These are phyloP conservation scores for Microdochium nivale DNA, from an alignment of 2,329 filamentous ascomycete genomes.

Conservation along the genomic window DNA sequence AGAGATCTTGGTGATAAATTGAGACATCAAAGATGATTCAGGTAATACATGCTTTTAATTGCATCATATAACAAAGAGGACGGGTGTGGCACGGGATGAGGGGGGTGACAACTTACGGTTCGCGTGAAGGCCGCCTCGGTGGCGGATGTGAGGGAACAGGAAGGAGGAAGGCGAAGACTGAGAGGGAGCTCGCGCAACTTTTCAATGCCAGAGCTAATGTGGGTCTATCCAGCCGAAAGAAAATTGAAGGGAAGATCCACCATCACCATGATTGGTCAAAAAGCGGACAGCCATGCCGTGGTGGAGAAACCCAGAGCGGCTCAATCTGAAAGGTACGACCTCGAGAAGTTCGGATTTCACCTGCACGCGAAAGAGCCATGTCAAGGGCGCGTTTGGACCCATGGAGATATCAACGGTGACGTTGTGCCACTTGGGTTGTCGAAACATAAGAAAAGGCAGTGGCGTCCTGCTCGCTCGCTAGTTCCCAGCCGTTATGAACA, in stretches of 20 bases:
- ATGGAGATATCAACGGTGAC: too few relatives aligned
- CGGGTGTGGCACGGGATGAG: constrained; percentile 1
- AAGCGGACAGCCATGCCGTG: neutral
- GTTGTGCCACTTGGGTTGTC: too few relatives aligned
- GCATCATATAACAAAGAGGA: constrained; percentile 37
- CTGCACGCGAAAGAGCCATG: too few relatives aligned
- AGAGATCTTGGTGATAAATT: constrained; percentile 66
- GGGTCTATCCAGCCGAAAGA: neutral
- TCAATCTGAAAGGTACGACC: neutral
- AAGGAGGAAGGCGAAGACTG: neutral
- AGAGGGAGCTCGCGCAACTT: neutral
- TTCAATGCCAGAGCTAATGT: neutral
- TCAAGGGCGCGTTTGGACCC: too few relatives aligned
- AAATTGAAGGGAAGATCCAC: neutral
- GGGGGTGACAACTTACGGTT: constrained; percentile 9
- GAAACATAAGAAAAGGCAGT: too few relatives aligned
- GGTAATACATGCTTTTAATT: constrained; percentile 49
- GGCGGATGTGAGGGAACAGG: neutral
- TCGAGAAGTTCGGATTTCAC: neutral
- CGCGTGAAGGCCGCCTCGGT: neutral
- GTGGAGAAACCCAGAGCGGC: neutral
- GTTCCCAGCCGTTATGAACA: too few relatives aligned
- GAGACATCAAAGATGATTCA: constrained; percentile 46
- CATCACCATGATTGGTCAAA: neutral
- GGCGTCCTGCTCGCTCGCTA: too few relatives aligned